Base-by-base conservation (phyloP, 164 flowering plant genomes). In the Echeveria elegans region DNA sequence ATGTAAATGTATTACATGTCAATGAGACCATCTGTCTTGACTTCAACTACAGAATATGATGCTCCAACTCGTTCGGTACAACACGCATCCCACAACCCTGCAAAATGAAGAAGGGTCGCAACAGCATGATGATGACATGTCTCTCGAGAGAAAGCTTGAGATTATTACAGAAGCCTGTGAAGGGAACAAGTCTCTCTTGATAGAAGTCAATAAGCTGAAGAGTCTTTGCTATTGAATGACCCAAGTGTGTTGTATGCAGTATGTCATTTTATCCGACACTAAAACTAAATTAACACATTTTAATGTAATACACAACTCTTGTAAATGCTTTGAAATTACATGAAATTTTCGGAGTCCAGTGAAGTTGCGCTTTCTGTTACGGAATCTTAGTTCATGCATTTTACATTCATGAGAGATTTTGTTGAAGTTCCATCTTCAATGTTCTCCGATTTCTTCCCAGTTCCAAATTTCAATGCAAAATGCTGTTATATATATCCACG, bases 131-230 rank as follows among this genome's bases (percentile, higher is more conserved):
- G 43, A 43, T 8, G 43, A 43, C 15, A 43, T 56, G 62, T 71
- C 69, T 40, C 40, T 80, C 4, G 86, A 75, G 53, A 73, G 67
- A 52, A 86, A 92, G 75, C 63, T 90, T 26, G 60, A 71, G 68
- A 47, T 85, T 23, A 66, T 93, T 30, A 77, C 37, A 34, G 89
- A 82, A 70, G 86, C 87, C 30, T 90, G 96, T 71, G 90, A 87
- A 69, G 86, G 87, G 64, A 79, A 82, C 69, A 79, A 86, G 23
- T 71, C 85, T 62, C 84, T 50, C 56, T 23, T 50, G 56, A 6
- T 6, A 14, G 26, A 50, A 50, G 56, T 50, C 4, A 26, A 50
- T 50, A n/a, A 21, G 56, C 56, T 50, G 21, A 50, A 50, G 26
- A 50, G 56, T 10, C 8, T 50, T 21, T 23, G 56, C 56, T 43